phyloP scores from a whole-genome alignment of 2,329 filamentous ascomycete genomes.

The Arthrobotrys conoides region DNA sequence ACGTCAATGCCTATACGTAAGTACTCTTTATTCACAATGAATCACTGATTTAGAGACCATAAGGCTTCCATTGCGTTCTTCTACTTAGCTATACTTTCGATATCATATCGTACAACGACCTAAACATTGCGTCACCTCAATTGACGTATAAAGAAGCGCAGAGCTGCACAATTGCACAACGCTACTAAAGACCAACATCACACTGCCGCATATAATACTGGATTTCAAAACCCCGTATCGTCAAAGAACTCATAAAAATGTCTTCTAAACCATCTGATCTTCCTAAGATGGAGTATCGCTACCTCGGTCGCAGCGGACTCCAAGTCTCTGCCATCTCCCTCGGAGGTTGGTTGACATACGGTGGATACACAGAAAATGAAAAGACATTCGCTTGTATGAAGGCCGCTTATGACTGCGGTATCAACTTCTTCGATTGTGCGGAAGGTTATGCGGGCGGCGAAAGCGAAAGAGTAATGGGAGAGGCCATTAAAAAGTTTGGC shows the following conservation, averaged over 20 bases:
- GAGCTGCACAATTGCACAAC: not conserved
- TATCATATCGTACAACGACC: no score
- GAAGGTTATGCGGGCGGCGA: slow-evolving; percentile 72
- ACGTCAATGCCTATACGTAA: slow-evolving; percentile 10
- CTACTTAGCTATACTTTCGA: not conserved
- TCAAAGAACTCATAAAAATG: slow-evolving; percentile 18
- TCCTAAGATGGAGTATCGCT: slow-evolving; percentile 78
- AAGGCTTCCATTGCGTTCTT: not conserved
- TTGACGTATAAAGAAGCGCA: not conserved
- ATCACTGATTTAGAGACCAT: not conserved
- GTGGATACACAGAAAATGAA: slow-evolving; percentile 78
- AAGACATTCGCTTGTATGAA: slow-evolving; percentile 75
- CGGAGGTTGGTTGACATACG: slow-evolving; percentile 81
- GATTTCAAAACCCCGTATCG: not conserved
- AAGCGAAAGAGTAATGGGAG: slow-evolving; percentile 72
- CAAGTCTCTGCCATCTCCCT: slow-evolving; percentile 81
- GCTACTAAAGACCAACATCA: not conserved
- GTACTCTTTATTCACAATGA: not conserved
- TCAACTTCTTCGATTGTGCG: slow-evolving; percentile 75
- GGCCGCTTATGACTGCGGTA: slow-evolving; percentile 73
- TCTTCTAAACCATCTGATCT: slow-evolving; percentile 61
- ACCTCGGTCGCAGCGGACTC: slow-evolving; percentile 79
- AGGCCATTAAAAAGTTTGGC: slow-evolving; percentile 72
- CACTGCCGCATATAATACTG: not conserved
- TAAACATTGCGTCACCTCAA: not conserved